Conservation (phyloP, 768 basidiomycete species). For the Boletus rubropictus region DNA sequence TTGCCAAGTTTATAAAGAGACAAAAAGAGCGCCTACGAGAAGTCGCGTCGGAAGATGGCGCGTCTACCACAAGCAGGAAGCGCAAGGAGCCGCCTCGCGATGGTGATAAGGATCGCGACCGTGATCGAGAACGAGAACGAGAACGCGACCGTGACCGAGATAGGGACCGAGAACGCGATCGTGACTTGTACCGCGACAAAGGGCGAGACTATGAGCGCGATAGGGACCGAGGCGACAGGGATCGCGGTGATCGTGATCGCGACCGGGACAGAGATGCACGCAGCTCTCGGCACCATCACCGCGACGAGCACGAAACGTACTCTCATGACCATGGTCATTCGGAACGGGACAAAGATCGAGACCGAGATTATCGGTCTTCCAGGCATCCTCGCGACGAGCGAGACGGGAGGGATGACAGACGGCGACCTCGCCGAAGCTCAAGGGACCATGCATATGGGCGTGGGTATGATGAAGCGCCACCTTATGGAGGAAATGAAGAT, state of each 20-base stretch:
- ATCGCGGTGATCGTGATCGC: slow-evolving; percentile 36
- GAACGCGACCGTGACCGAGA: slow-evolving; percentile 24
- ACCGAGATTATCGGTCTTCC: slow-evolving; percentile 39
- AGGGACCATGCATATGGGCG: slow-evolving; percentile 36
- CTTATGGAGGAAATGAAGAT: slow-evolving; percentile 34
- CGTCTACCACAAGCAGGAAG: slow-evolving; percentile 70
- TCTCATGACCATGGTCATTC: slow-evolving; percentile 31
- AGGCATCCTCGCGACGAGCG: slow-evolving; percentile 52
- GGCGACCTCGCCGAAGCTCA: slow-evolving; percentile 37
- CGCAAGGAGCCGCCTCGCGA: slow-evolving; percentile 67
- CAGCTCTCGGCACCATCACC: slow-evolving; percentile 31
- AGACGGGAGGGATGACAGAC: slow-evolving; percentile 48
- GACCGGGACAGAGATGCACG: slow-evolving; percentile 40
- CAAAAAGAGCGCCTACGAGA: slow-evolving; percentile 88
- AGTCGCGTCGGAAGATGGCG: slow-evolving; percentile 75
- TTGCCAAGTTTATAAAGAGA: slow-evolving; percentile 80
- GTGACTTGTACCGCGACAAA: slow-evolving; percentile 27
- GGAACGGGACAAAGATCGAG: slow-evolving; percentile 34
- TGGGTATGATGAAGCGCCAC: slow-evolving; percentile 47
- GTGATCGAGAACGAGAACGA: slow-evolving; percentile 31
- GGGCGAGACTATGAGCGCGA: slow-evolving; percentile 37
- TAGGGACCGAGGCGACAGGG: slow-evolving; percentile 38
- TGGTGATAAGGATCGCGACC: slow-evolving; percentile 44
- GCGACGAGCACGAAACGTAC: slow-evolving; percentile 32
- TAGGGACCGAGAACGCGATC: slow-evolving; percentile 23